Evolutionary conservation across 2,329 filamentous ascomycete genomes (phyloP), one percentile per base, ranked within the genome.

Genomic region (Cladosporium velox): DNA sequence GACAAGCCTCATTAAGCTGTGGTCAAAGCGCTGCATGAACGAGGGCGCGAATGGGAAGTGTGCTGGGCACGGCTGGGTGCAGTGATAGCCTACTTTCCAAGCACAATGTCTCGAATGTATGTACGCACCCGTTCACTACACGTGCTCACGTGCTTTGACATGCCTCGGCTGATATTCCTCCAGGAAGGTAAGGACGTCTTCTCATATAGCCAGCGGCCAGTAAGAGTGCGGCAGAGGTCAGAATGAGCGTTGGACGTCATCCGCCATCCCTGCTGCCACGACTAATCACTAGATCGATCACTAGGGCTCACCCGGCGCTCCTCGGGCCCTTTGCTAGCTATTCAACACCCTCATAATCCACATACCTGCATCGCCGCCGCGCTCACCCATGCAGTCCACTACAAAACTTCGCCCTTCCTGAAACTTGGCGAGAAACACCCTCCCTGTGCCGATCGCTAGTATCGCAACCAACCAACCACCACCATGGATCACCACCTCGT

Each of bases 401-500:
- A 4, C n/a, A 47, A 21, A 47, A 21, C 41, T 47, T 21, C n/a
- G 8, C 41, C 41, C n/a, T 21, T 47, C 41, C 10, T 47, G 41
- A 47, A 3, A 21, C 41, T 47, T 12, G 12, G 41, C 41, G 41
- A 47, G 32, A n/a, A 34, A 55, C 30, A n/a, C n/a, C 30, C 51
- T 32, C 26, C 30, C 8, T 10, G 28, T 21, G 30, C 30, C 30
- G 28, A 24, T 34, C 52, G 12, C 30, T 55, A 3, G 28, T 2
- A 32, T 21, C 52, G 26, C 28, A 14, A n/a, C 15, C 28, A 32
- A 34, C 10, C 8, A 63, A 24, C 24, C 24, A 24, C 49, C 14
- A 63, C 49, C 21, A 63, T 63, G 60, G 60, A 34, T 12, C 30
- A 54, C 26, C 51, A 57, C 34, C 34, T 64, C 14, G 15, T 35